Percentiles rank a stretch among this genome's conserved stretches.
Evolutionary conservation across 768 basidiomycete species (phyloP).

Genomic region (Austroboletus eburneus): DNA sequence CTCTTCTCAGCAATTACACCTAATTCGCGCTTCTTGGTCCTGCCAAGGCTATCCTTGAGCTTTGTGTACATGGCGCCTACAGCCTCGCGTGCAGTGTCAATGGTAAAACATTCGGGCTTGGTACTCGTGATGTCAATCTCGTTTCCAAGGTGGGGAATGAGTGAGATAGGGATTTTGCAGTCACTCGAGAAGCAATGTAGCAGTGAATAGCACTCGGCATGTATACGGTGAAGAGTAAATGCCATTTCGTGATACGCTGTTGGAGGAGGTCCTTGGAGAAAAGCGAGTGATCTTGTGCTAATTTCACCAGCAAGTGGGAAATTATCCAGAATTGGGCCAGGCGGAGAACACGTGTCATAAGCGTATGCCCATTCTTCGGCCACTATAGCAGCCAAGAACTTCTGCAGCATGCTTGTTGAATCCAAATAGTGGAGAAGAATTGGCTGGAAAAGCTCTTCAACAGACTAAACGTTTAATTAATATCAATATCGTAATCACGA

Average conservation of each 20-base stretch:
- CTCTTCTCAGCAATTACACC: constrained; percentile 74
- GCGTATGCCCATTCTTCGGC: constrained; percentile 88
- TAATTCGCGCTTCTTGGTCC: constrained; percentile 76
- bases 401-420: constrained; percentile 89
- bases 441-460: constrained; percentile 68
- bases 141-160: constrained; percentile 73
- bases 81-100: constrained; percentile 69
- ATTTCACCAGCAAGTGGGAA: constrained; percentile 65
- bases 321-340: constrained; percentile 46
- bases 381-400: constrained; percentile 78
- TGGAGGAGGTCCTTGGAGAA: constrained; percentile 74
- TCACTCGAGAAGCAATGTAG: constrained; percentile 82
- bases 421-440: constrained; percentile 77
- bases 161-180: constrained; percentile 76
- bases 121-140: constrained; percentile 74
- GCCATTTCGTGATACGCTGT: constrained; percentile 90
- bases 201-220: constrained; percentile 72
- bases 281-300: constrained; percentile 59
- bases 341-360: constrained; percentile 36
- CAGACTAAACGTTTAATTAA: constrained; percentile 28
- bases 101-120: constrained; percentile 65
- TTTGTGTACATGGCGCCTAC: constrained; percentile 66
- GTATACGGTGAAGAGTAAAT: constrained; percentile 72
- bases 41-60: constrained; percentile 70
- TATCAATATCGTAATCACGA: not conserved